Base-by-base conservation (phyloP, 768 basidiomycete genomes). In the Scleroderma bovista region DNA sequence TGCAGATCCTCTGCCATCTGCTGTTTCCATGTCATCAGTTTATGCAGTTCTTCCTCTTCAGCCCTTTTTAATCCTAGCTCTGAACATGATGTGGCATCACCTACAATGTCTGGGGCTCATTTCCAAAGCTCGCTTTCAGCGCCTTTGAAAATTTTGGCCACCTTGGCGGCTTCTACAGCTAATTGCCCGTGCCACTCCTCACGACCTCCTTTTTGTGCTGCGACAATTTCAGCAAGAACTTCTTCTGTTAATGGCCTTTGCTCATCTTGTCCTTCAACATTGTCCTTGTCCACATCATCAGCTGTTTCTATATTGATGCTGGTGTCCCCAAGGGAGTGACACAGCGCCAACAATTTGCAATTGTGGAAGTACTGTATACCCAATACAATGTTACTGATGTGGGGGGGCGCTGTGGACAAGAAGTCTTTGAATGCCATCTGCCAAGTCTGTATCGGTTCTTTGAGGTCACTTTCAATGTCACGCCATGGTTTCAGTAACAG, bases 401-500 rank as follows among this genome's bases (percentile, higher is more conserved):
- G 26, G 5, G 9, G 5, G 9, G 26, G 9, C 9, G 26, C 9
- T 4, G 5, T 9, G 4, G 26, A 29, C 26, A 29, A 5, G 9
- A 5, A 29, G 4, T 29, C 3, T 0, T 33, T 19, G 23, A 66
- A 71, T 0, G 60, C 60, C 0, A 32, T 42, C 17, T 55, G 24
- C 64, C 68, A 73, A 0, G 54, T 47, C 22, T 59, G 42, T 0
- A 20, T 6, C 0, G 10, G 10, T 0, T 7, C 6, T 42, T 63
- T 68, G 2, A 74, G 57, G 47, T 72, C 69, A 2, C 2, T 12
- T 0, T 34, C 3, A 0, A 69, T 6, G 0, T 41, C 3, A 9
- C 55, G 22, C 74, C 71, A 75, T 4, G 71, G 74, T 32, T 62
- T 64, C 8, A 75, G 50, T 3, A 74, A 56, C 36, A 66, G 42